These are phyloP conservation scores for Silybum marianum DNA, from an alignment of 129 eudicot species.

Conservation along the genomic window DNA sequence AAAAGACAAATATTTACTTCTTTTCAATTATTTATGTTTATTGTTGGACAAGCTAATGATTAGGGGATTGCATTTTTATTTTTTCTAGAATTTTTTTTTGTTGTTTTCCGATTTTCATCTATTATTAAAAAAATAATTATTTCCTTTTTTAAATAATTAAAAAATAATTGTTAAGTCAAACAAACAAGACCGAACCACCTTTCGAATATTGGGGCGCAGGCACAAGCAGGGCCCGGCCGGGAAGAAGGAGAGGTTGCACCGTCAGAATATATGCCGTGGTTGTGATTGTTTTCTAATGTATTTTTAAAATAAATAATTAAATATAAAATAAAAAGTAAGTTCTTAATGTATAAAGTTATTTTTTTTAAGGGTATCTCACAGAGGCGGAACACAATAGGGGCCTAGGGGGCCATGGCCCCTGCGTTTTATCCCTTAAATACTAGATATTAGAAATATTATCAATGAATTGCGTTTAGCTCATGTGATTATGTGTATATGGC, in stretches of 20 bases:
- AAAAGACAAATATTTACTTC: conserved; percentile 18
- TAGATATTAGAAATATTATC: too few relatives aligned
- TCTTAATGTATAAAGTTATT: too few relatives aligned
- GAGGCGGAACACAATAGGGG: too few relatives aligned
- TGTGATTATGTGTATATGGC: too few relatives aligned
- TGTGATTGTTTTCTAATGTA: conserved; percentile 16
- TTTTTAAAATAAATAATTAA: too few relatives aligned
- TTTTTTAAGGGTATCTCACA: too few relatives aligned
- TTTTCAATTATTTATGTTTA: conserved; percentile 7
- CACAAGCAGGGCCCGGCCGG: conserved; percentile 22
- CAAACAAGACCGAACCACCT: conserved; percentile 20
- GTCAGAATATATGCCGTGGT: conserved; percentile 32
- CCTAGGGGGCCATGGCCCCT: too few relatives aligned
- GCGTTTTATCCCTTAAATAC: too few relatives aligned
- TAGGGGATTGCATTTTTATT: neutral
- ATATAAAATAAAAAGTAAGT: too few relatives aligned
- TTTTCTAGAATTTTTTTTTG: conserved; percentile 7
- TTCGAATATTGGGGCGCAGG: conserved; percentile 20
- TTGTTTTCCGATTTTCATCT: neutral
- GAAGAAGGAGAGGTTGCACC: conserved; percentile 28
- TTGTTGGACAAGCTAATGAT: conserved; percentile 22
- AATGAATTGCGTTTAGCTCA: too few relatives aligned
- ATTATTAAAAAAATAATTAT: neutral
- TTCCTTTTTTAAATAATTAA: neutral
- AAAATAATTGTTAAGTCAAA: neutral